These are phyloP conservation scores for Mediolabrus comicus DNA, from an alignment of 108 stramenopile genomes.

Conservation along the genomic window DNA sequence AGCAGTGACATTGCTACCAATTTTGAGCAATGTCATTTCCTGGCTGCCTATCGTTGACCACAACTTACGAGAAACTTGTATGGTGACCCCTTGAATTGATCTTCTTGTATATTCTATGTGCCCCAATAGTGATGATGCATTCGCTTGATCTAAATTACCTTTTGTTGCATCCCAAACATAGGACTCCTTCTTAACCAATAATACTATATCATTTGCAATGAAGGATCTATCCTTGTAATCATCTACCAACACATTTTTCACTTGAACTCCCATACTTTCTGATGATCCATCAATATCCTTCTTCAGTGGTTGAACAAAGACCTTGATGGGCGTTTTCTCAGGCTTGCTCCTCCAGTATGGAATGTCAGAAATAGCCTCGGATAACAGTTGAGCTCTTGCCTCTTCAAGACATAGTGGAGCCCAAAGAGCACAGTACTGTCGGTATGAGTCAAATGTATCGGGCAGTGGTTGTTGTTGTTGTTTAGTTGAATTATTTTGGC, in stretches of 20 bases:
- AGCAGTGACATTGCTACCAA: slow-evolving; percentile 77
- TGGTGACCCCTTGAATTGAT: slow-evolving; percentile 50
- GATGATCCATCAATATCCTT: slow-evolving; percentile 30
- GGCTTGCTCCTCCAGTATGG: slow-evolving; percentile 33
- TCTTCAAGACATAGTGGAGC: slow-evolving; percentile 78
- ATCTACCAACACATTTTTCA: slow-evolving; percentile 9
- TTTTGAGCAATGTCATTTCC: slow-evolving; percentile 62
- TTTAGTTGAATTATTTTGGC: not conserved
- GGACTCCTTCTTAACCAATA: slow-evolving; percentile 24
- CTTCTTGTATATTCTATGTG: slow-evolving; percentile 60
- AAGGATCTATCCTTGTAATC: slow-evolving; percentile 34
- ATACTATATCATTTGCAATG: slow-evolving; percentile 36
- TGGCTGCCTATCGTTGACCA: slow-evolving; percentile 53
- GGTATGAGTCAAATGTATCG: slow-evolving; percentile 63
- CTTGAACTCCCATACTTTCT: slow-evolving; percentile 33
- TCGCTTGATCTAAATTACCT: slow-evolving; percentile 30
- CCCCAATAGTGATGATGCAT: slow-evolving; percentile 53
- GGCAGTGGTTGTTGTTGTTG: slow-evolving; percentile 48
- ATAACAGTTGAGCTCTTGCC: slow-evolving; percentile 68
- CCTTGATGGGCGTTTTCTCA: slow-evolving; percentile 26
- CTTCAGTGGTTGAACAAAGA: slow-evolving; percentile 30
- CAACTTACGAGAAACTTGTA: slow-evolving; percentile 65
- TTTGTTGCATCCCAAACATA: slow-evolving; percentile 29
- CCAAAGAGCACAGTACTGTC: slow-evolving; percentile 80
- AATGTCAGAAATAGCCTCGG: slow-evolving; percentile 49